A percentile compares a stretch with the other conserved stretches of the same genome.
These are phyloP conservation scores for Fusarium dlaminii DNA, from an alignment of 2,329 filamentous ascomycete species.

Conservation along the genomic window DNA sequence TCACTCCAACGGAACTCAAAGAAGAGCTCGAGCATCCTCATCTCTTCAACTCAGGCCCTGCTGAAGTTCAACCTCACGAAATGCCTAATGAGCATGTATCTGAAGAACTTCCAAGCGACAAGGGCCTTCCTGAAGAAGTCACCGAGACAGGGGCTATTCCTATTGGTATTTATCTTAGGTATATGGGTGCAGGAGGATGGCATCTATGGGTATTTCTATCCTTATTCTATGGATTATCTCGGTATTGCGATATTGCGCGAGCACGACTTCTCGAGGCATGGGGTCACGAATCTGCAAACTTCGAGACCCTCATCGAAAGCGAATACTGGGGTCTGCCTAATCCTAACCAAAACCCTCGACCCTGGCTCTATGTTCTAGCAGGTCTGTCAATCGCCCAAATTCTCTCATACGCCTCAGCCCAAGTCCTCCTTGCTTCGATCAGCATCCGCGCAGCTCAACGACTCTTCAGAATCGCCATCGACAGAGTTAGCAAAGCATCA, in stretches of 20 bases:
- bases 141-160: slow-evolving; percentile 74
- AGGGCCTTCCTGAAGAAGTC: slow-evolving; percentile 47
- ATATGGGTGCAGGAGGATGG: slow-evolving; percentile 82
- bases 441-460: slow-evolving; percentile 80
- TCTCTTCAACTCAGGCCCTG: slow-evolving; percentile 36
- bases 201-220: slow-evolving; percentile 77
- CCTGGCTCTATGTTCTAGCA: slow-evolving; percentile 80
- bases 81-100: slow-evolving; percentile 47
- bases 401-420: slow-evolving; percentile 67
- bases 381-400: slow-evolving; percentile 71
- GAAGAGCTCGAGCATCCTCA: slow-evolving; percentile 52
- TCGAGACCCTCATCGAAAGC: slow-evolving; percentile 9
- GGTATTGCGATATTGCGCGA: slow-evolving; percentile 71
- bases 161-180: slow-evolving; percentile 81
- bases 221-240: slow-evolving; percentile 68
- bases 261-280: slow-evolving; percentile 88
- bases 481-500: slow-evolving; percentile 78
- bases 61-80: slow-evolving; percentile 33
- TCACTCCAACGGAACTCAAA: slow-evolving; percentile 57
- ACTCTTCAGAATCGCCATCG: slow-evolving; percentile 78
- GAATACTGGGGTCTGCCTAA: slow-evolving; percentile 60
- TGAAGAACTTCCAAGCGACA: slow-evolving; percentile 27
- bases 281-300: slow-evolving; percentile 68
- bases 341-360: slow-evolving; percentile 71
- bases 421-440: slow-evolving; percentile 77